Evolutionary conservation across 2,329 filamentous ascomycete species (phyloP).

Genomic region (Stylonectria norvegica): DNA sequence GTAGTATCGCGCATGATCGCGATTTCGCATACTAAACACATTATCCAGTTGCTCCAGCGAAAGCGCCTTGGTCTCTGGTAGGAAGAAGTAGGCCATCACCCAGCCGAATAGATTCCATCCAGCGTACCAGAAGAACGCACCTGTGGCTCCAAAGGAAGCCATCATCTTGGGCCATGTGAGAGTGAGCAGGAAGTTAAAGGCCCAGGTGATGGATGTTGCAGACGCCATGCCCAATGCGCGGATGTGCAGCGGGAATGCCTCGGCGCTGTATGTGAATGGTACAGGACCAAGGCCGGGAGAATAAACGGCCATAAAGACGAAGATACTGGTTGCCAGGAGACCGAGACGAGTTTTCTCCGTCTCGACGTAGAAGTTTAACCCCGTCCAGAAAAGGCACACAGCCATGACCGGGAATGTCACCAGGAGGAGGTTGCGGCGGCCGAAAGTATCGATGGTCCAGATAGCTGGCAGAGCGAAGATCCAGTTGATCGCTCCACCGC

Average conservation of each 20-base stretch:
- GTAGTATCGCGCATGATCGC: slow-evolving; percentile 41
- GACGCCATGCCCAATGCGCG: slow-evolving; percentile 37
- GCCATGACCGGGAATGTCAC: slow-evolving; percentile 33
- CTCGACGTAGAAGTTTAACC: slow-evolving; percentile 22
- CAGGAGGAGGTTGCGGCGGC: slow-evolving; percentile 45
- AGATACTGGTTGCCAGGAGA: slow-evolving; percentile 31
- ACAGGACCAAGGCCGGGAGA: slow-evolving; percentile 36
- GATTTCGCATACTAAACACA: slow-evolving; percentile 42
- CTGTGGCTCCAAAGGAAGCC: slow-evolving; percentile 24
- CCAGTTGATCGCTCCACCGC: slow-evolving; percentile 48
- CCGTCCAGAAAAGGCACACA: slow-evolving; percentile 29
- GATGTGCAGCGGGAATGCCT: slow-evolving; percentile 36
- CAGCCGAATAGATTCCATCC: slow-evolving; percentile 45
- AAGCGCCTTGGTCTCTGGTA: slow-evolving; percentile 49
- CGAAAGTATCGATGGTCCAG: slow-evolving; percentile 47
- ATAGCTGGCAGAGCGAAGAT: slow-evolving; percentile 37
- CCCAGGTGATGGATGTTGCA: slow-evolving; percentile 36
- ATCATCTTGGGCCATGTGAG: slow-evolving; percentile 33
- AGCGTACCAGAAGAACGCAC: slow-evolving; percentile 43
- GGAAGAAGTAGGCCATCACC: slow-evolving; percentile 46
- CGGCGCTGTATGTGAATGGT: slow-evolving; percentile 37
- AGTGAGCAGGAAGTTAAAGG: slow-evolving; percentile 31
- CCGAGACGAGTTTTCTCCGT: slow-evolving; percentile 21
- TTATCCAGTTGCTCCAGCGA: slow-evolving; percentile 50
- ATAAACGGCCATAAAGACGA: slow-evolving; percentile 36